These are phyloP conservation scores for Candida alai DNA, from an alignment of 805 yeast species.

Conservation along the genomic window DNA sequence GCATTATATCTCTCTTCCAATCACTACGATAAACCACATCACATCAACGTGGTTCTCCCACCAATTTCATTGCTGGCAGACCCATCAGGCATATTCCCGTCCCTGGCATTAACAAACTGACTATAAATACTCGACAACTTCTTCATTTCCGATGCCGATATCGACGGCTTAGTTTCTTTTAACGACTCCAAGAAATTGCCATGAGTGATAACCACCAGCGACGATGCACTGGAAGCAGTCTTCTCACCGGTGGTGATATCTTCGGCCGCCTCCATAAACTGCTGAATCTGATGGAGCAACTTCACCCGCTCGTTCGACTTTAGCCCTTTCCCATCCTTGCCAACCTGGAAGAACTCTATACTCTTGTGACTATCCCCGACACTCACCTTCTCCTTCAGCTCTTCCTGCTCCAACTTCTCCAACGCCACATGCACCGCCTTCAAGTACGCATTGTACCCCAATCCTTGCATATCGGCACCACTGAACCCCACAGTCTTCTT, in stretches of 20 bases:
- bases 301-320: constrained; percentile 40
- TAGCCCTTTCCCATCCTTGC: constrained; percentile 22
- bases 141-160: constrained; percentile 64
- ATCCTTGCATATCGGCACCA: constrained; percentile 93
- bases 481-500: constrained; percentile 68
- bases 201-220: constrained; percentile 43
- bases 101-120: constrained; percentile 72
- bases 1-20: no score
- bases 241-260: constrained; percentile 10
- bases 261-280: constrained; percentile 22
- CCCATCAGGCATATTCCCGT: constrained; percentile 87
- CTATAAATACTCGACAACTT: constrained; percentile 64
- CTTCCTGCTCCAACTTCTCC: constrained; percentile 42
- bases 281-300: constrained; percentile 41
- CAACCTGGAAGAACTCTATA: constrained; percentile 43
- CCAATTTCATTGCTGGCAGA: constrained; percentile 77
- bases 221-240: constrained; percentile 9
- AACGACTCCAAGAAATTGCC: constrained; percentile 61
- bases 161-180: constrained; percentile 82
- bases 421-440: constrained; percentile 76
- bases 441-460: constrained; percentile 86
- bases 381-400: constrained; percentile 13
- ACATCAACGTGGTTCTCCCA: constrained; percentile 81
- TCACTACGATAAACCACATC: no score
- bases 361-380: constrained; percentile 13